Base-by-base conservation (phyloP, 1,284 basidiomycete species). In the Puccinia novopanici region DNA sequence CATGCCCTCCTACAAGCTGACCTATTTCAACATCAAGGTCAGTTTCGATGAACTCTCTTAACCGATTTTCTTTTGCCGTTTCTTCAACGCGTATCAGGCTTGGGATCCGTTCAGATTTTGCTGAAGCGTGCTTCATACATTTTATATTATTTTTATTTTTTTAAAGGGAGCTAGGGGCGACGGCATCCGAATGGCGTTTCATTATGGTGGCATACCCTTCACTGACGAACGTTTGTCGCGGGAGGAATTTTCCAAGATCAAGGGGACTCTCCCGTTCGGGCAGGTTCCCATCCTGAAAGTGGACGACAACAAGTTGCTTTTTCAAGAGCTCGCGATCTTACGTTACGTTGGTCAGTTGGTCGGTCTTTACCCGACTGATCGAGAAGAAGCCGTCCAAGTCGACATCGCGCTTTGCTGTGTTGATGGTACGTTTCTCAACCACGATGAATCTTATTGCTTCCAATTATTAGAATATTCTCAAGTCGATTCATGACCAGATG, bases 1-100 rank as follows among this genome's bases (percentile, higher is more conserved):
- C 55, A 57, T 57, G 55, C 55, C 55, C n/a, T 57, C 55, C 27
- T 57, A 57, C 55, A 57, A 57, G 55, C 55, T 57, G 6, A 57
- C 55, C 55, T 57, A 57, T 19, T 57, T 57, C 22, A 19, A 57
- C 27, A 57, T 57, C n/a, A 8, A 57, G 55, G 55, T 57, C 22
- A 6, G 55, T 8, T 9, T 6, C 55, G 22, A 45, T 45, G 8
- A 6, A 45, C 45, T 45, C 15, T 45, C 45, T 8, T 15, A 45
- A 45, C 15, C 45, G 45, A 45, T 45, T 45, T 45, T n/a, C 45
- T 45, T 45, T 45, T 45, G 8, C 15, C 15, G 15, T 45, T 45
- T 45, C 45, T 8, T 45, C 8, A 45, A 45, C 45, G 45, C 45
- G 45, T 45, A 15, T 6, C 45, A 45, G 15, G 45, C 45, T 15